Conservation (phyloP, 176 grass and related monocot genomes). For the Triticum timopheevii region DNA sequence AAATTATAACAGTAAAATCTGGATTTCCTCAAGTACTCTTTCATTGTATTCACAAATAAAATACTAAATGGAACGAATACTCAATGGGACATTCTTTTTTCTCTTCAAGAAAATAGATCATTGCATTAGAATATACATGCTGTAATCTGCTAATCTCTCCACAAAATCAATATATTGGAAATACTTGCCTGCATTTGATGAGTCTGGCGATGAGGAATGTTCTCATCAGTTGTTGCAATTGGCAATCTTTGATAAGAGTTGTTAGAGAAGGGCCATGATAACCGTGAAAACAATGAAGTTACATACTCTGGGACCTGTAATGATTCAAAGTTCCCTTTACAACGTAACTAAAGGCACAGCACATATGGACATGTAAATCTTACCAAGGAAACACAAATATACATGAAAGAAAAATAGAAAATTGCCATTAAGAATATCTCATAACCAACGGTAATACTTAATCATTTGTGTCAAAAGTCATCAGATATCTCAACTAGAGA, state of each 20-base stretch:
- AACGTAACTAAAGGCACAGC: background rate
- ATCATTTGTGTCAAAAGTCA: background rate
- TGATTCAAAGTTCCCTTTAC: conserved; percentile 11
- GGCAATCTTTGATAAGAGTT: conserved; percentile 59
- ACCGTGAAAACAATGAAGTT: conserved; percentile 44
- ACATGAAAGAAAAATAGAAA: background rate
- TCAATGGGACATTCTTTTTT: background rate
- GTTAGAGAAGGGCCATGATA: conserved; percentile 47
- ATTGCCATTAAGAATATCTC: background rate
- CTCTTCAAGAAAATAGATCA: background rate
- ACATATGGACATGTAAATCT: background rate
- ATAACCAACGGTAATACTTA: background rate
- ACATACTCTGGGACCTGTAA: conserved; percentile 67
- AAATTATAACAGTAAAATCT: background rate
- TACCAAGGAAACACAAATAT: background rate
- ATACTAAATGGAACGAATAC: background rate
- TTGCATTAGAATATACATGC: background rate
- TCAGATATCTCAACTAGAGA: background rate
- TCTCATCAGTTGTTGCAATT: conserved; percentile 45
- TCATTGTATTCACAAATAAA: background rate
- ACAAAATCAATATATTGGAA: background rate
- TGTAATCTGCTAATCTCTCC: background rate
- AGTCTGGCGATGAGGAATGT: conserved; percentile 20
- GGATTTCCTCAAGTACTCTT: background rate
- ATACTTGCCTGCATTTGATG: conserved; percentile 61